A percentile compares a stretch with the other conserved stretches of the same genome.
phyloP scores from a whole-genome alignment of 495 filamentous ascomycete species.

The Cercophora newfieldiana region DNA sequence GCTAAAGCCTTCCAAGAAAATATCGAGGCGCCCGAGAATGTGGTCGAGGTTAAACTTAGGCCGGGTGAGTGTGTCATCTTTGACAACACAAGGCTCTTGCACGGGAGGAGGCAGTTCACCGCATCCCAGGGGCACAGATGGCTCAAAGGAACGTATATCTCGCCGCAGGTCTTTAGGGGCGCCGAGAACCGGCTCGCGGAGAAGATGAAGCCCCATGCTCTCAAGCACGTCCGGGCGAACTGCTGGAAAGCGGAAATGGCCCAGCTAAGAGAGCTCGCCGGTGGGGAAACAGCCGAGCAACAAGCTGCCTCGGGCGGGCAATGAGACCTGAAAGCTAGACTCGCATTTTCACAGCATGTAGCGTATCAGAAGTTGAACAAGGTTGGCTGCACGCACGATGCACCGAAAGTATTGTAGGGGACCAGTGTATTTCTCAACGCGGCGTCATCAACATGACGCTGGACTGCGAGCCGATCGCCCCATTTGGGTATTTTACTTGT shows the following conservation, averaged over 20 bases:
- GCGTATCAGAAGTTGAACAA: too few relatives aligned
- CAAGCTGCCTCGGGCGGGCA: too few relatives aligned
- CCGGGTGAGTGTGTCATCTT: conserved; percentile 86
- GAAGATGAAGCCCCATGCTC: neutral
- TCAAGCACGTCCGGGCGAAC: too few relatives aligned
- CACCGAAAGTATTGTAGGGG: too few relatives aligned
- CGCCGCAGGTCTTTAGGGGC: conserved; percentile 60
- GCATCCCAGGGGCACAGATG: conserved; percentile 60
- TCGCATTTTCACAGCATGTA: too few relatives aligned
- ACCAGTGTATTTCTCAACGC: too few relatives aligned
- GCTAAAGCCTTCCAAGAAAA: conserved; percentile 45
- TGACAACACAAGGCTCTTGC: conserved; percentile 75
- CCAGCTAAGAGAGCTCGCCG: too few relatives aligned
- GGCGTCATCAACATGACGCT: too few relatives aligned
- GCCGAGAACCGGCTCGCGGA: conserved; percentile 43
- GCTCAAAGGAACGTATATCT: conserved; percentile 83
- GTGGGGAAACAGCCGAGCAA: too few relatives aligned
- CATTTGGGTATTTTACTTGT: conserved; percentile 5
- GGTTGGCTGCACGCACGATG: too few relatives aligned
- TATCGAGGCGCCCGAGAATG: conserved; percentile 48
- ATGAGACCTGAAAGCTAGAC: too few relatives aligned
- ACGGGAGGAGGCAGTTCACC: conserved; percentile 75
- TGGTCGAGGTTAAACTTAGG: conserved; percentile 69
- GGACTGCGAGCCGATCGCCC: neutral
- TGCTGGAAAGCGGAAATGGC: too few relatives aligned